Evolutionary conservation across 768 basidiomycete genomes (phyloP).

Genomic region (Suillus placidus): DNA sequence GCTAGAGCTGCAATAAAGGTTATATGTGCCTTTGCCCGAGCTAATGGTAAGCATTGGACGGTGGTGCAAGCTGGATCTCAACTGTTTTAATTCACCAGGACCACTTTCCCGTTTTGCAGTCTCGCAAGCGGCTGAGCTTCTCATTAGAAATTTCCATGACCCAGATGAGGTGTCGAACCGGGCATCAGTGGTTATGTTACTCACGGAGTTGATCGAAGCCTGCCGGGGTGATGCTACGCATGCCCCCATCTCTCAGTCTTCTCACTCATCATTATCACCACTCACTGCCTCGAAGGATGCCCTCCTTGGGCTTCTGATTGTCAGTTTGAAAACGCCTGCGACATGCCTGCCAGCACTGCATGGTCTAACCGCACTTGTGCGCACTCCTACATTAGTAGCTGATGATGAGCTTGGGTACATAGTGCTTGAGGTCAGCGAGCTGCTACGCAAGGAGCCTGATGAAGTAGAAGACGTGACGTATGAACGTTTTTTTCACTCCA

Average conservation of each 20-base stretch:
- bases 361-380: conserved; percentile 67
- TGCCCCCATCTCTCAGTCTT: conserved; percentile 6
- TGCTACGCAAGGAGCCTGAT: conserved; percentile 52
- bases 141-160: conserved; percentile 74
- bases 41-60: conserved; percentile 59
- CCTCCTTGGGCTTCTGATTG: conserved; percentile 63
- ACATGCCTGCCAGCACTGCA: conserved; percentile 63
- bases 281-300: conserved; percentile 75
- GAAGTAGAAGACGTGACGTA: conserved; percentile 60
- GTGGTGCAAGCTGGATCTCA: conserved; percentile 3
- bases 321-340: conserved; percentile 54
- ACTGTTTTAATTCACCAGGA: conserved; percentile 44
- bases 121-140: conserved; percentile 69
- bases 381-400: conserved; percentile 61
- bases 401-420: conserved; percentile 79
- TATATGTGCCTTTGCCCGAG: conserved; percentile 70
- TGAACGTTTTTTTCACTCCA: conserved; percentile 6
- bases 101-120: conserved; percentile 69
- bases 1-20: conserved; percentile 87
- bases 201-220: conserved; percentile 66
- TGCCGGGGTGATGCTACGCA: conserved; percentile 45
- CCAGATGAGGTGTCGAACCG: conserved; percentile 71
- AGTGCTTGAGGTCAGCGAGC: conserved; percentile 74
- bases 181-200: conserved; percentile 62
- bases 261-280: conserved; percentile 33